phyloP scores from a whole-genome alignment of 2,329 filamentous ascomycete species.

The Plenodomus lindquistii region DNA sequence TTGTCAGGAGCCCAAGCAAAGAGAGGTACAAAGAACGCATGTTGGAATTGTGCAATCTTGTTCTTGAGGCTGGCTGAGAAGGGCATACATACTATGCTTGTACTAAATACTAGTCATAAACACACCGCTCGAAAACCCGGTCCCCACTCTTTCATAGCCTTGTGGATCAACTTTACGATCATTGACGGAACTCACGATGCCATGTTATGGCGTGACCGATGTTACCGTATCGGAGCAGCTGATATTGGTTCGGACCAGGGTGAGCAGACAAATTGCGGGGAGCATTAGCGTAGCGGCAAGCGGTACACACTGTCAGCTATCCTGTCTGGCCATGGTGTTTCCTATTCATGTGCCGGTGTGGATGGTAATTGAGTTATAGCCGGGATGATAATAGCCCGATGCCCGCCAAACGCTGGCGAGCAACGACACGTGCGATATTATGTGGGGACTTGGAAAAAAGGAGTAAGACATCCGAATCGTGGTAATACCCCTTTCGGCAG shows the following conservation, averaged over 20 bases:
- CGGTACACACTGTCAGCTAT: slow-evolving; percentile 7
- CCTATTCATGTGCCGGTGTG: slow-evolving; percentile 7
- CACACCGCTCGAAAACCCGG: neutral
- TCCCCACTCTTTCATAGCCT: neutral
- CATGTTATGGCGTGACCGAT: slow-evolving; percentile 14
- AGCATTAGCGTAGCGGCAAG: slow-evolving; percentile 10
- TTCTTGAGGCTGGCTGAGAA: neutral
- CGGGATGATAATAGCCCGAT: slow-evolving; percentile 8
- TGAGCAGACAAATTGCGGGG: slow-evolving; percentile 19
- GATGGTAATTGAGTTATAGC: slow-evolving; percentile 7
- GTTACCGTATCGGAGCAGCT: slow-evolving; percentile 5
- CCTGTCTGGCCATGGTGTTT: slow-evolving; percentile 12
- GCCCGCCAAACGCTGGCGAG: slow-evolving; percentile 1
- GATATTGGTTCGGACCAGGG: slow-evolving; percentile 13
- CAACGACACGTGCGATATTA: neutral
- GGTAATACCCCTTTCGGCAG: neutral
- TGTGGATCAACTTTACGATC: neutral
- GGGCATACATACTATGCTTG: too few species aligned
- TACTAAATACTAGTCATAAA: neutral
- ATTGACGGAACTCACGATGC: slow-evolving; percentile 13
- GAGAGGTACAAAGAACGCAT: slow-evolving; percentile 25
- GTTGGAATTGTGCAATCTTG: neutral
- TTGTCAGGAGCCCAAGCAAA: slow-evolving; percentile 18
- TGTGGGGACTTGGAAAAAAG: neutral
- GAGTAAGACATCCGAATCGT: neutral